Evolutionary conservation across 2,329 filamentous ascomycete genomes (phyloP).

Genomic region (Incumbomyces delicatus): DNA sequence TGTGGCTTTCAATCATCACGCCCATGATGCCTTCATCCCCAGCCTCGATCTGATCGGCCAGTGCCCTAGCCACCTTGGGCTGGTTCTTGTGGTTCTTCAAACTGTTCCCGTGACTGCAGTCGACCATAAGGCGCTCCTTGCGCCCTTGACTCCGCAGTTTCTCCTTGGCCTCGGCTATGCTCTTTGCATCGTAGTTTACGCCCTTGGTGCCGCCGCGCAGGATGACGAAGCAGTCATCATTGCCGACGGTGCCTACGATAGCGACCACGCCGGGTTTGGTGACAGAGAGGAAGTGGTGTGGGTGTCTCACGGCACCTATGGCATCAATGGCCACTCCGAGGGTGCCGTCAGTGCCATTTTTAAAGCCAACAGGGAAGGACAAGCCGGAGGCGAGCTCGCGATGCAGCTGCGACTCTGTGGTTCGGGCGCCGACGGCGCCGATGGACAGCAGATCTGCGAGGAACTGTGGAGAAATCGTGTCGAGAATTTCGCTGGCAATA

Average conservation of each 20-base stretch:
- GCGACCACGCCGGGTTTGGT: slow-evolving; percentile 91
- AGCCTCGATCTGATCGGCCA: slow-evolving; percentile 76
- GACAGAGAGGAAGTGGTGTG: slow-evolving; percentile 95
- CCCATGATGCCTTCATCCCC: slow-evolving; percentile 85
- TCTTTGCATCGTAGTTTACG: slow-evolving; percentile 86
- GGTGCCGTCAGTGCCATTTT: slow-evolving; percentile 95
- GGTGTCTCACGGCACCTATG: slow-evolving; percentile 59
- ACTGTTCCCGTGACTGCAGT: slow-evolving; percentile 97
- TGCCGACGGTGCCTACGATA: slow-evolving; percentile 85
- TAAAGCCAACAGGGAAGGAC: slow-evolving; percentile 97
- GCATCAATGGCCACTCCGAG: slow-evolving; percentile 89
- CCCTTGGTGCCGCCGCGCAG: slow-evolving; percentile 83
- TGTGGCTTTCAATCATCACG: slow-evolving; percentile 98
- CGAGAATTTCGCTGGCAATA: slow-evolving; percentile 95
- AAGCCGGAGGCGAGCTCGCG: slow-evolving; percentile 89
- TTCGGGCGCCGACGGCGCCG: slow-evolving; percentile 89
- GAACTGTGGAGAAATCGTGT: slow-evolving; percentile 97
- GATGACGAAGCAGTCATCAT: slow-evolving; percentile 96
- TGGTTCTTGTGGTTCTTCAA: slow-evolving; percentile 97
- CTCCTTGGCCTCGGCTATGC: slow-evolving; percentile 68
- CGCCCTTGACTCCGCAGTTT: slow-evolving; percentile 72
- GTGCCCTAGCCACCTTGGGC: slow-evolving; percentile 73
- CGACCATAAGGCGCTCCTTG: slow-evolving; percentile 87
- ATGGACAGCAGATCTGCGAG: slow-evolving; percentile 91
- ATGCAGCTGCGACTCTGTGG: slow-evolving; percentile 93